These are phyloP conservation scores for Leccinum ochraceum DNA, from an alignment of 768 basidiomycete genomes.

Conservation along the genomic window DNA sequence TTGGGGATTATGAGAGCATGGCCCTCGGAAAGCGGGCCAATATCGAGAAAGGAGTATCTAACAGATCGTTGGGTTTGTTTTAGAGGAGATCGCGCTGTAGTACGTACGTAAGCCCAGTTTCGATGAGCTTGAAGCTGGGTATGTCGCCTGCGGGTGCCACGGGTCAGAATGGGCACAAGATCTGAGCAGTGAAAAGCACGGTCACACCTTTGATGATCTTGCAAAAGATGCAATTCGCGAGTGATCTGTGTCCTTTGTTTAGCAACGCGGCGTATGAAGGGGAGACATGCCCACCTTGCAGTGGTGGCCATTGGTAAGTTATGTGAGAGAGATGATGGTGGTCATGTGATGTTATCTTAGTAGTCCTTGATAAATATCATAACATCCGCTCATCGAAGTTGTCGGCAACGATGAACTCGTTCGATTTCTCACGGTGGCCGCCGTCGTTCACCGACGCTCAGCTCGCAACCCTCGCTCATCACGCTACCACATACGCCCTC, in stretches of 20 bases:
- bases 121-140: constrained; percentile 82
- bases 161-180: not conserved
- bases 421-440: constrained; percentile 70
- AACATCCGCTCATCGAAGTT: not conserved
- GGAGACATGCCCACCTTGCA: constrained; percentile 21
- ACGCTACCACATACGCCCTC: constrained; percentile 82
- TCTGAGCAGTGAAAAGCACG: constrained; percentile 2
- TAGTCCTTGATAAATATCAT: not conserved
- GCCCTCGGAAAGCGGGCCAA: constrained; percentile 86
- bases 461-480: constrained; percentile 55
- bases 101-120: constrained; percentile 68
- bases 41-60: constrained; percentile 90
- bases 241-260: constrained; percentile 40
- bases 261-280: not conserved
- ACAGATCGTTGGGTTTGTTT: too few relatives aligned
- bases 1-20: constrained; percentile 94
- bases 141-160: constrained; percentile 65
- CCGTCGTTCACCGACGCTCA: constrained; percentile 62
- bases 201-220: constrained; percentile 83
- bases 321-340: not conserved
- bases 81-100: constrained; percentile 14
- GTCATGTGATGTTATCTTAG: constrained; percentile 2
- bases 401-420: constrained; percentile 29
- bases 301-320: constrained; percentile 12
- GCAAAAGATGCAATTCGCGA: constrained; percentile 85